Conservation (phyloP, 176 grass and related monocot species). For the Zoysia pacifica region DNA sequence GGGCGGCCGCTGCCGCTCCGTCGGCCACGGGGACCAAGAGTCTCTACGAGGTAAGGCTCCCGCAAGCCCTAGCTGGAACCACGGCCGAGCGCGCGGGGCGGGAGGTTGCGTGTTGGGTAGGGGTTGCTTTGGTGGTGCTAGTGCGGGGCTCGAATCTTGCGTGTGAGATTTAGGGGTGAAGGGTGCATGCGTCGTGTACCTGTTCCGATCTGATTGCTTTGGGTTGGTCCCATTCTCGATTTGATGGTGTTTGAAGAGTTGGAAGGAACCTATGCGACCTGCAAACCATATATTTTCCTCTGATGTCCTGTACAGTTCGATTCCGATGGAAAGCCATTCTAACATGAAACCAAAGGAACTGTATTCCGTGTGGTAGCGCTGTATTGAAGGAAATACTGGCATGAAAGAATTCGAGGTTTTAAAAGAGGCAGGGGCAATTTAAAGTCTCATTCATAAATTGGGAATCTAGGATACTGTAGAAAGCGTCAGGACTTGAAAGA, state of each 20-base stretch:
- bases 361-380: neutral
- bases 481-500: neutral
- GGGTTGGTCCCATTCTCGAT: neutral
- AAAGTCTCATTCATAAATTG: neutral
- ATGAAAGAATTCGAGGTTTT: neutral
- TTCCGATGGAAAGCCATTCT: neutral
- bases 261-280: neutral
- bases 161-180: neutral
- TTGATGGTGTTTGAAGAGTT: neutral
- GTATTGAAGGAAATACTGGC: neutral
- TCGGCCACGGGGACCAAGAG: slow-evolving; percentile 32
- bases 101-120: slow-evolving; percentile 14
- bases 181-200: neutral
- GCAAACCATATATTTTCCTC: neutral
- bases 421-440: neutral
- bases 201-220: too few species aligned
- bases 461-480: neutral
- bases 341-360: neutral
- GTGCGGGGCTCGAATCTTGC: neutral
- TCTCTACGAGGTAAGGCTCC: slow-evolving; percentile 85
- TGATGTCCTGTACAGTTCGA: too few species aligned
- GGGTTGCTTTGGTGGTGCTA: neutral
- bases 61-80: slow-evolving; percentile 2
- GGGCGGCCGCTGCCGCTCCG: neutral
- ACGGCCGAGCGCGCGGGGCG: neutral